A percentile compares a stretch with the other conserved stretches of the same genome.
Evolutionary conservation across 805 yeast genomes (phyloP).

Genomic region (Allodekkera sacchari): DNA sequence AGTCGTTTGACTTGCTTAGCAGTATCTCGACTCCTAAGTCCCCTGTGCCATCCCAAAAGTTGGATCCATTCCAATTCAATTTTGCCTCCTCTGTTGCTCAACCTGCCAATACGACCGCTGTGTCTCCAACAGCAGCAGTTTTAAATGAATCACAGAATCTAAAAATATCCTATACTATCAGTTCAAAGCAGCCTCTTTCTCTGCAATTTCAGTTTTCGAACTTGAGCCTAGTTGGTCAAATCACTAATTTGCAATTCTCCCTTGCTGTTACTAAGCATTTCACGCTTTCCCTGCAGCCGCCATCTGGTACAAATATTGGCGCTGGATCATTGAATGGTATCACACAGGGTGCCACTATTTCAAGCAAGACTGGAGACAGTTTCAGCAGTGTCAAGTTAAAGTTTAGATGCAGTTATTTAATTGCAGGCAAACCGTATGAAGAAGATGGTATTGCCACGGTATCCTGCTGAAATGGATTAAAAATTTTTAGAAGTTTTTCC

Average conservation of each 20-base stretch:
- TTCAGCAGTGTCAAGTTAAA: conserved; percentile 45
- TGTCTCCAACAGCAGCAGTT: background rate
- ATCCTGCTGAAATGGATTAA: too few relatives aligned
- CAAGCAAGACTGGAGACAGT: conserved; percentile 11
- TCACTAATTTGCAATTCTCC: conserved; percentile 34
- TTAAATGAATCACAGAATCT: conserved; percentile 14
- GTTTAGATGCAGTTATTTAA: conserved; percentile 58
- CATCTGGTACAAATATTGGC: conserved; percentile 13
- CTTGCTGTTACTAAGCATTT: conserved; percentile 27
- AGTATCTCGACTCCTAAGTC: conserved; percentile 5
- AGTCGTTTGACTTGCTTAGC: conserved; percentile 9
- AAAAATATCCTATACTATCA: conserved; percentile 18
- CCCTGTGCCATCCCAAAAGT: conserved; percentile 5
- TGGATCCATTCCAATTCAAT: conserved; percentile 29
- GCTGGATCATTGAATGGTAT: conserved; percentile 15
- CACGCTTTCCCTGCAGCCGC: conserved; percentile 20
- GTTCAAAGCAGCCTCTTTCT: conserved; percentile 11
- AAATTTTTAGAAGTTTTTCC: too few relatives aligned
- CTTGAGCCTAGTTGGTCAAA: conserved; percentile 36
- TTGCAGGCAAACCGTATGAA: conserved; percentile 38
- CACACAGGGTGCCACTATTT: conserved; percentile 18
- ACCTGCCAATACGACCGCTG: too few relatives aligned
- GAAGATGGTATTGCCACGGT: conserved; percentile 48
- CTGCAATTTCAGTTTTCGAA: conserved; percentile 17
- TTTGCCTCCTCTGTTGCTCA: conserved; percentile 12